These are phyloP conservation scores for Nemania sp. DNA, from an alignment of 2,329 filamentous ascomycete species.

Conservation along the genomic window DNA sequence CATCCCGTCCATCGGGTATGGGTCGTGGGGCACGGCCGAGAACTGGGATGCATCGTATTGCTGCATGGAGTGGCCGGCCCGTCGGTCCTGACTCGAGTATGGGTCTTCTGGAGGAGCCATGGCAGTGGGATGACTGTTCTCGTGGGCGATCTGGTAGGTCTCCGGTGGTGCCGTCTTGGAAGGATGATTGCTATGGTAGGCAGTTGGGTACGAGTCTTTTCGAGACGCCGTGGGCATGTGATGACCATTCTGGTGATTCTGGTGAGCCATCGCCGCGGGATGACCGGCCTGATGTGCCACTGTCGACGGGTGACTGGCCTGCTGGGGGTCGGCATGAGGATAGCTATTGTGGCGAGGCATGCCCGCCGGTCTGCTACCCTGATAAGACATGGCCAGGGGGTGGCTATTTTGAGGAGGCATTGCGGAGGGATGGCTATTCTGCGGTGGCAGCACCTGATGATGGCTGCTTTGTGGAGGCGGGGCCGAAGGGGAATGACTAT, in stretches of 20 bases:
- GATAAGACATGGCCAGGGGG: neutral
- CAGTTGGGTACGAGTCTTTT: neutral
- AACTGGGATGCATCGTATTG: constrained; percentile 63
- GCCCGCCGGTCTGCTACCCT: neutral
- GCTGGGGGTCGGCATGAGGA: constrained; percentile 1
- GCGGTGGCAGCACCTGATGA: constrained; percentile 3
- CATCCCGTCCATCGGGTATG: constrained; percentile 94
- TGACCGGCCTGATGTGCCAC: constrained; percentile 2
- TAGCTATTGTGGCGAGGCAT: constrained; percentile 11
- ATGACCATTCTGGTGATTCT: neutral
- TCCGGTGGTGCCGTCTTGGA: no score
- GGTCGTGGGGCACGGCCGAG: constrained; percentile 80
- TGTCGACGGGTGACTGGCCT: neutral
- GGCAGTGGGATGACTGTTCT: neutral
- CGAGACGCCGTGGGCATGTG: neutral
- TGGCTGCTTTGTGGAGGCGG: neutral
- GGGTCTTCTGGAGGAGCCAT: constrained; percentile 19
- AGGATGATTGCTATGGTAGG: neutral
- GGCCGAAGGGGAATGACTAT: neutral
- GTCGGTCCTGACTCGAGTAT: constrained; percentile 33
- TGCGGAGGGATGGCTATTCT: constrained; percentile 3
- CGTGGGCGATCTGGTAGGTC: neutral
- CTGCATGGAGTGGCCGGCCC: constrained; percentile 33
- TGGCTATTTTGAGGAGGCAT: constrained; percentile 3
- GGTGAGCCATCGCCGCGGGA: neutral